Base-by-base conservation (phyloP, 495 filamentous ascomycete species). In the Penicillium malachiteum region DNA sequence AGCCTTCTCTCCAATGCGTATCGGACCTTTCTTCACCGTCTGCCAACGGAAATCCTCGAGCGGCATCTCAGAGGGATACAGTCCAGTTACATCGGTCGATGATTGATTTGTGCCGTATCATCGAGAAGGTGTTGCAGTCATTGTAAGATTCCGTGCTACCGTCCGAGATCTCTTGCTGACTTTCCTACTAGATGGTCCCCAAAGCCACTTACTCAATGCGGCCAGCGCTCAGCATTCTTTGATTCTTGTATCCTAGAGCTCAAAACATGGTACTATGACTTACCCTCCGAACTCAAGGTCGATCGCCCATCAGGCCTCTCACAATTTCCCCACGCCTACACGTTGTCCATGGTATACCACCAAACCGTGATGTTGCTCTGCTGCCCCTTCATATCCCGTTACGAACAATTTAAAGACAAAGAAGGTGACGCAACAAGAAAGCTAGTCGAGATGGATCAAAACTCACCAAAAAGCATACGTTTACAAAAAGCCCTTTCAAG, bases 341-440 rank as follows among this genome's bases (percentile, higher is more conserved):
- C 56, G 0, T 35, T 71, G 9, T 59, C 38, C 30, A 71, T 71
- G 68, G 62, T 69, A 8, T 71, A 71, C 34, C 64, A 71, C 26
- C 68, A 64, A 1, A 56, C 55, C 0, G 32, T 51, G 17, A 58
- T 71, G 5, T 48, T 71, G 5, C 64, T 71, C 9, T 60, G 57
- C 30, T 58, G 50, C 17, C 68, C 68, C 3, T 69, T 66, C 52
- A 7, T 69, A 2, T 50, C 17, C 38, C 43, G 7, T 26, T 48
- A 44, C 10, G 33, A 13, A 5, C 40, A 21, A 2, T 16, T 10
- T 38, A 5, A 43, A 51, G 21, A 26, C 2, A n/a, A 30, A 16
- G 14, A 39, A 7, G 3, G 10, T 8, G 41, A 53, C 7, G 11
- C 11, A 9, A 42, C 13, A 50, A 0, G 41, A 42, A 8, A 1